Evolutionary conservation across 345 rosid species (phyloP).

Genomic region (Eucalyptus victrix): DNA sequence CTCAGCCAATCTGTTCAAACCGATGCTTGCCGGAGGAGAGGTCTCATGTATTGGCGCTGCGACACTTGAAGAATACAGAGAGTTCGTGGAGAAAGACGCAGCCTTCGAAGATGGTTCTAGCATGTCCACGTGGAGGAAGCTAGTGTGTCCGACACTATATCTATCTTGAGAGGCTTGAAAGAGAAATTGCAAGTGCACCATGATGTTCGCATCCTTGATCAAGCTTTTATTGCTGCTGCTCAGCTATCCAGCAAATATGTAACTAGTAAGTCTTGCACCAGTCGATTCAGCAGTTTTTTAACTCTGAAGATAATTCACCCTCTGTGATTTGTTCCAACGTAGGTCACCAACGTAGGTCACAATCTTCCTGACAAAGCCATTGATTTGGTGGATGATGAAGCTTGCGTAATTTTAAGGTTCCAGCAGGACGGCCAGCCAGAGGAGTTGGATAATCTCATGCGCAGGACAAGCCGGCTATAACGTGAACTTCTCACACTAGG

Average conservation of each 20-base stretch:
- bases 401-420: conserved; percentile 83
- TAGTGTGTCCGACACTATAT: too few species aligned
- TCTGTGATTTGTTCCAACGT: too few species aligned
- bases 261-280: too few species aligned
- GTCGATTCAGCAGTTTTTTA: neutral
- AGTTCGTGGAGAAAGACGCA: conserved; percentile 20
- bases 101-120: conserved; percentile 84
- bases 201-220: too few species aligned
- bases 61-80: conserved; percentile 71
- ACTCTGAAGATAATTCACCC: too few species aligned
- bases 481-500: too few species aligned
- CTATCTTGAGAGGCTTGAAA: too few species aligned
- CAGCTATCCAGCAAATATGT: too few species aligned
- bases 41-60: conserved; percentile 88
- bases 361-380: conserved; percentile 71
- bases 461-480: conserved; percentile 10
- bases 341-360: too few species aligned
- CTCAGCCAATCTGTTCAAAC: conserved; percentile 85
- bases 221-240: too few species aligned
- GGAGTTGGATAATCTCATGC: conserved; percentile 73
- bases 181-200: too few species aligned
- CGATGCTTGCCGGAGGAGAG: conserved; percentile 89
- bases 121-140: conserved; percentile 2
- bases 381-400: conserved; percentile 85
- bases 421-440: conserved; percentile 89